Conservation (phyloP, 2,329 filamentous ascomycete genomes). For the Podosphaera xanthii region DNA sequence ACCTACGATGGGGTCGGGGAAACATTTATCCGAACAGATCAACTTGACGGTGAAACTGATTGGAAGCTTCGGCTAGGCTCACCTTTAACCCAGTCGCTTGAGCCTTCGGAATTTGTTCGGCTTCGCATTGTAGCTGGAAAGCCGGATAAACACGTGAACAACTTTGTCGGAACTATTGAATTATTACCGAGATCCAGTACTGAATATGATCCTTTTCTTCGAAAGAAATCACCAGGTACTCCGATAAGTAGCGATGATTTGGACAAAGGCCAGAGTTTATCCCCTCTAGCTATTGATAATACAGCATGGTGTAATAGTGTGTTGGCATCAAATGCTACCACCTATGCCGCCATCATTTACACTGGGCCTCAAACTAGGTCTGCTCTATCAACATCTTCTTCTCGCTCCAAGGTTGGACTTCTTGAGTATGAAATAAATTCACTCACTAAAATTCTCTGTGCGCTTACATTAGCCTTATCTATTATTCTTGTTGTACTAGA, state of each 20-base stretch:
- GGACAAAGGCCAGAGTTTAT: slow-evolving; percentile 27
- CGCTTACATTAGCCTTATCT: slow-evolving; percentile 66
- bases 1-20: slow-evolving; percentile 33
- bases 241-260: slow-evolving; percentile 17
- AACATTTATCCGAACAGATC: slow-evolving; percentile 91
- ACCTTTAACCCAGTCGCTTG: slow-evolving; percentile 59
- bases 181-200: slow-evolving; percentile 33
- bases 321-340: slow-evolving; percentile 75
- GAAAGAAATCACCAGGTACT: slow-evolving; percentile 7
- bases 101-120: slow-evolving; percentile 46
- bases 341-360: slow-evolving; percentile 77
- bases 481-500: slow-evolving; percentile 73
- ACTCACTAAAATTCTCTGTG: slow-evolving; percentile 84
- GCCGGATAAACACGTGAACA: slow-evolving; percentile 82
- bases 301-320: slow-evolving; percentile 98
- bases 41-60: slow-evolving; percentile 92
- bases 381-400: slow-evolving; percentile 75
- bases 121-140: slow-evolving; percentile 61
- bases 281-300: slow-evolving; percentile 77
- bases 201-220: slow-evolving; percentile 23
- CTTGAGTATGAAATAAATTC: slow-evolving; percentile 94
- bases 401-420: slow-evolving; percentile 80
- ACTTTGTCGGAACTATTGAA: slow-evolving; percentile 78
- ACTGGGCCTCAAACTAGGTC: slow-evolving; percentile 87
- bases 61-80: slow-evolving; percentile 91